Conservation (phyloP, 2,329 filamentous ascomycete species). For the Beauveria bassiana region DNA sequence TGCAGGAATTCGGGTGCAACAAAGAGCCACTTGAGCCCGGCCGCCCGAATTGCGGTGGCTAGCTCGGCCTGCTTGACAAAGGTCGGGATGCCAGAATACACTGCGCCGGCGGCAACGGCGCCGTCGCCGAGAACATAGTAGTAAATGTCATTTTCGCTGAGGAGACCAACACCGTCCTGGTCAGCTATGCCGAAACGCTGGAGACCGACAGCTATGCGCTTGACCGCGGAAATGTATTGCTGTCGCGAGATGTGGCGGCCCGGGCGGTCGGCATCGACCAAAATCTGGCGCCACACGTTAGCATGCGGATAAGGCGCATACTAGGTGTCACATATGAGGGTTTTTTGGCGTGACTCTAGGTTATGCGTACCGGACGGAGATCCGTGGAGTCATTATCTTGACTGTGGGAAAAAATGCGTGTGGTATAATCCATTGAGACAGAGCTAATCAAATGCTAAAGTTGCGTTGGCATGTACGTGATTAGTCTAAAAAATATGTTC, state of each 20-base stretch:
- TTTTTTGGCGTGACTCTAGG: too few relatives aligned
- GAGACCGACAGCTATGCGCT: slow-evolving; percentile 3
- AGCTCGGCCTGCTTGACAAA: slow-evolving; percentile 10
- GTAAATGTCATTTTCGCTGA: slow-evolving; percentile 7
- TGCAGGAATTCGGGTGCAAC: slow-evolving; percentile 1
- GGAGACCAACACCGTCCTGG: slow-evolving; percentile 5
- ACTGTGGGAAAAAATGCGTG: background rate
- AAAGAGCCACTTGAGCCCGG: slow-evolving; percentile 4
- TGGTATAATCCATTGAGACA: background rate
- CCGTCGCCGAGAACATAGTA: slow-evolving; percentile 8
- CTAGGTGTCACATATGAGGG: too few relatives aligned
- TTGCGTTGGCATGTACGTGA: too few relatives aligned
- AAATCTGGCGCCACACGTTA: background rate
- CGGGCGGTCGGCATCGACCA: slow-evolving; percentile 1
- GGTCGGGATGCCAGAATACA: slow-evolving; percentile 3
- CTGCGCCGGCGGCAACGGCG: background rate
- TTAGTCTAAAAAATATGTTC: too few relatives aligned
- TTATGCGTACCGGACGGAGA: background rate
- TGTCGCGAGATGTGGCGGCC: background rate
- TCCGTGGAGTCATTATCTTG: background rate
- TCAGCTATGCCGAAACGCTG: background rate
- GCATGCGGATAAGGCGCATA: background rate
- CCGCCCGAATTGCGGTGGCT: background rate
- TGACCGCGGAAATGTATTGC: background rate
- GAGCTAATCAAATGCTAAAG: too few relatives aligned